Evolutionary conservation across 2,329 filamentous ascomycete genomes (phyloP).

Genomic region (Sporothrix sp.): DNA sequence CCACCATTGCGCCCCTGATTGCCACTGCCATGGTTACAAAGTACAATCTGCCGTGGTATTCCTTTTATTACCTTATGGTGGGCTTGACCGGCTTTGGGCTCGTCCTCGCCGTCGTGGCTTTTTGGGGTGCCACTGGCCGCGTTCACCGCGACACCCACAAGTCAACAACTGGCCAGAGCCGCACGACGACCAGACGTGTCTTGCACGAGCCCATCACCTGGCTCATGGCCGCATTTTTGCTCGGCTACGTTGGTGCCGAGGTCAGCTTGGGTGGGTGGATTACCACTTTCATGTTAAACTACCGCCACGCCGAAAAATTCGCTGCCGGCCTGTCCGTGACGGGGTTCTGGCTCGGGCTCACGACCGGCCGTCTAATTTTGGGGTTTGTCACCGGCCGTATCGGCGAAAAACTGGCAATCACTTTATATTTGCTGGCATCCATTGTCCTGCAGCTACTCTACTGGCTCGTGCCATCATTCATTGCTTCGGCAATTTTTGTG

Average conservation of each 20-base stretch:
- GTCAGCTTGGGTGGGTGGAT: slow-evolving; percentile 59
- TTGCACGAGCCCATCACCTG: slow-evolving; percentile 52
- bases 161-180: slow-evolving; percentile 26
- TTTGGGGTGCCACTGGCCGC: slow-evolving; percentile 52
- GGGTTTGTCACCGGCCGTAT: slow-evolving; percentile 67
- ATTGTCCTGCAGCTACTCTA: slow-evolving; percentile 62
- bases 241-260: slow-evolving; percentile 72
- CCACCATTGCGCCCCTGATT: slow-evolving; percentile 57
- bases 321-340: slow-evolving; percentile 66
- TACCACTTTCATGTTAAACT: slow-evolving; percentile 75
- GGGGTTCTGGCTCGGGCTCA: slow-evolving; percentile 78
- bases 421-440: slow-evolving; percentile 52
- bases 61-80: slow-evolving; percentile 68
- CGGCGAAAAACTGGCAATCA: slow-evolving; percentile 59
- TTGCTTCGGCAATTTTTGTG: slow-evolving; percentile 63
- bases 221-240: slow-evolving; percentile 63
- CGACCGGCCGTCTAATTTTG: slow-evolving; percentile 59
- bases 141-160: slow-evolving; percentile 39
- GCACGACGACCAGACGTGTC: slow-evolving; percentile 36
- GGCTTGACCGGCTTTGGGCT: slow-evolving; percentile 48
- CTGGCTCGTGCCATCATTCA: slow-evolving; percentile 71
- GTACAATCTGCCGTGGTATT: slow-evolving; percentile 54
- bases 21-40: slow-evolving; percentile 65
- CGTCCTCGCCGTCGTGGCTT: slow-evolving; percentile 40
- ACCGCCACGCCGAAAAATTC: slow-evolving; percentile 59